These are phyloP conservation scores for Trichoderma semiorbis DNA, from an alignment of 2,329 filamentous ascomycete species.

Conservation along the genomic window DNA sequence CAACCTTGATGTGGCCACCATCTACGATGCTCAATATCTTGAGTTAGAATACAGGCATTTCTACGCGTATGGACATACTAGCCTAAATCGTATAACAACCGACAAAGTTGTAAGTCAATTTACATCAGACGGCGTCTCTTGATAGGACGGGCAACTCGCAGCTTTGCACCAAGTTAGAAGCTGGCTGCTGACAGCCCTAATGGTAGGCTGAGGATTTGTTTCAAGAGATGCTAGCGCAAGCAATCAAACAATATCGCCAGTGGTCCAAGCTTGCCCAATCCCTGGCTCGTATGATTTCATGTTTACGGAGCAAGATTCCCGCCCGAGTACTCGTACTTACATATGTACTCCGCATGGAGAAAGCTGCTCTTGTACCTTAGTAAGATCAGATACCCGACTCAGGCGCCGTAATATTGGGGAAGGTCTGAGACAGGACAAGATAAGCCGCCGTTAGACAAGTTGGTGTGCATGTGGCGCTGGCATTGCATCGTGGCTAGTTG, in stretches of 20 bases:
- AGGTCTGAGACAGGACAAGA: not conserved
- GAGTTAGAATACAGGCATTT: not conserved
- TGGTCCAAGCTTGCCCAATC: conserved; percentile 8
- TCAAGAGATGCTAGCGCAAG: not conserved
- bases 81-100: not conserved
- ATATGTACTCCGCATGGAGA: conserved; percentile 6
- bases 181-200: conserved; percentile 6
- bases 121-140: conserved; percentile 3
- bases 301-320: not conserved
- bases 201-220: conserved; percentile 13
- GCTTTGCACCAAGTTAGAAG: not conserved
- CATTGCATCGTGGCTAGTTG: not conserved
- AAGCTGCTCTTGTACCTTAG: not conserved
- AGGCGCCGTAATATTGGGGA: conserved; percentile 5
- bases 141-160: not conserved
- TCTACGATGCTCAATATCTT: not conserved
- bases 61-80: not conserved
- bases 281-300: conserved; percentile 13
- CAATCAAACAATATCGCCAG: conserved; percentile 8
- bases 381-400: conserved; percentile 12
- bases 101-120: not conserved
- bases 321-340: not conserved
- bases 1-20: not conserved
- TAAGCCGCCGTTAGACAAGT: not conserved
- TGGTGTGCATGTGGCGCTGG: conserved; percentile 6